Conservation (phyloP, 352 stramenopile genomes). For the Globisporangium cederbergense region DNA sequence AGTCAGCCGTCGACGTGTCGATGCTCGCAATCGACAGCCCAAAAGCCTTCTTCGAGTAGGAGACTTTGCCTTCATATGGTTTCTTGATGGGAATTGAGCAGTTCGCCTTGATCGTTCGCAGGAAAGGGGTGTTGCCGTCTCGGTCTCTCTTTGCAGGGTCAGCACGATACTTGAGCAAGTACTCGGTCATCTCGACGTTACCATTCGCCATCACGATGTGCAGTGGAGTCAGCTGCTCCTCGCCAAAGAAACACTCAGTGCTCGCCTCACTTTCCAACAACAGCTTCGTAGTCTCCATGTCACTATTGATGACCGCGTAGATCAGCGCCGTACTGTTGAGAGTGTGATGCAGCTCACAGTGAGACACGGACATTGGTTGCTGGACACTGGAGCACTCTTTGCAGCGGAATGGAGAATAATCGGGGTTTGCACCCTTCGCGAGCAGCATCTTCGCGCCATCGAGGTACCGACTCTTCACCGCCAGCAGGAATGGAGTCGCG, state of each 20-base stretch:
- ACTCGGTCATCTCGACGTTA: slow-evolving; percentile 30
- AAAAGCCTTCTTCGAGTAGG: slow-evolving; percentile 25
- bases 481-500: background rate
- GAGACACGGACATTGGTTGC: slow-evolving; percentile 7
- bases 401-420: slow-evolving; percentile 43
- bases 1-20: too few species aligned
- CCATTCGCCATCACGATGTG: slow-evolving; percentile 43
- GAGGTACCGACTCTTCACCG: slow-evolving; percentile 15
- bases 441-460: slow-evolving; percentile 38
- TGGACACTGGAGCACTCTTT: slow-evolving; percentile 23
- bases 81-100: slow-evolving; percentile 44
- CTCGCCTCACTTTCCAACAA: slow-evolving; percentile 1
- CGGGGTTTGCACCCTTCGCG: slow-evolving; percentile 31
- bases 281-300: slow-evolving; percentile 5
- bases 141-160: slow-evolving; percentile 37
- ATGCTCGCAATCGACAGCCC: slow-evolving; percentile 8
- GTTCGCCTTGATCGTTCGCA: slow-evolving; percentile 34
- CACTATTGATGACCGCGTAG: background rate
- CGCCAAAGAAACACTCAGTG: background rate
- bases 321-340: slow-evolving; percentile 8
- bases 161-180: slow-evolving; percentile 39
- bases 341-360: slow-evolving; percentile 2
- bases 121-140: slow-evolving; percentile 34
- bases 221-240: slow-evolving; percentile 31
- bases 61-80: slow-evolving; percentile 49